Base-by-base conservation (phyloP, 2,329 filamentous ascomycete genomes). In the Whalleya microplaca region DNA sequence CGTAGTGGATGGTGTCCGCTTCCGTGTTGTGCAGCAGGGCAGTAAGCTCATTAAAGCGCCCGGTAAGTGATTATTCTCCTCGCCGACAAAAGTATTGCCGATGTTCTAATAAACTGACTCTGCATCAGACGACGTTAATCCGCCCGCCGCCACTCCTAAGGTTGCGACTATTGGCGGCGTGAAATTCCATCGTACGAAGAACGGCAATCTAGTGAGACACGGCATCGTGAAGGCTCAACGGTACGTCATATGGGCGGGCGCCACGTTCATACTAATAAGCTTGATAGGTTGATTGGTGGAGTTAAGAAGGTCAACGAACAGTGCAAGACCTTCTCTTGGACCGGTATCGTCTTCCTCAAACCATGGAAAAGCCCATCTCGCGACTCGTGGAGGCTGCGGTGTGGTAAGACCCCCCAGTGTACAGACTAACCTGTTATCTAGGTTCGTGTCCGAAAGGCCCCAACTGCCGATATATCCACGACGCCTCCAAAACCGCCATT, bases 381-480 rank as follows among this genome's bases (percentile, higher is more conserved):
- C 71, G 66, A 72, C 61, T 61, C 63, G 42, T 63, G 66, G 60
- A 65, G 59, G 57, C 69, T 70, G 66, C 64, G 69, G 67, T 66
- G 68, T 69, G 73, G 76, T 77, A 77, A 76, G 76, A 67, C 65
- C 71, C 70, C n/a, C 69, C 65, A 12, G 54, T 50, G 41, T 50
- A 47, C 20, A 59, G 57, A 80, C 82, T 84, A 73, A 84, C 78
- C 58, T 52, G 45, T 47, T 44, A 51, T 46, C 49, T 64, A 96
- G 95, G 95, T 77, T 88, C 88, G 63, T 99, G 95, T 74, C 80
- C 86, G 53, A 91, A 91, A 73, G 93, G 94, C 56, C 88, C 89
- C 7, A 79, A 77, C 46, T 99, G 95, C 75, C 88, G 84, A 53
- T 95, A 89, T 71, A 78, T 87, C 48, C 95, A 99, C 80, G 91